These are phyloP conservation scores for Trypanosoma scelopori DNA, from an alignment of 208 protist species.

Conservation along the genomic window DNA sequence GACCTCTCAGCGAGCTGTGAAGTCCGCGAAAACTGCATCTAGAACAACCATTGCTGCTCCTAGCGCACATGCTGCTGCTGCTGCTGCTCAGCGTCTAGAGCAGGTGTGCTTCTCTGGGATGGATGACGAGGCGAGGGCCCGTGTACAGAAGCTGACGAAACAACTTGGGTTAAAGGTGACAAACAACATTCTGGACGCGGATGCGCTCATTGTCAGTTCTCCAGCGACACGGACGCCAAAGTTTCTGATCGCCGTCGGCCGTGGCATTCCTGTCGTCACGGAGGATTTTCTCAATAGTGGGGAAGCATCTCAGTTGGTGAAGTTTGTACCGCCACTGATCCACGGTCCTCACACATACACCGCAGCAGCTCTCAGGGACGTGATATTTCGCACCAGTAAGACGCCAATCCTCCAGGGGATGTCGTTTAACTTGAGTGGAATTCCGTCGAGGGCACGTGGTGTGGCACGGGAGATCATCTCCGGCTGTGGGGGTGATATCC, in stretches of 20 bases:
- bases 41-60: not conserved
- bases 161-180: conserved; percentile 37
- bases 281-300: conserved; percentile 40
- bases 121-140: conserved; percentile 38
- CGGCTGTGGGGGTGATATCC: conserved; percentile 57
- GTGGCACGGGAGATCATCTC: conserved; percentile 69
- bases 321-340: conserved; percentile 45
- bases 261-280: conserved; percentile 73
- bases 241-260: conserved; percentile 78
- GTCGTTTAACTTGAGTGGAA: conserved; percentile 37
- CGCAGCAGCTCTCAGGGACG: conserved; percentile 34
- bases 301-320: conserved; percentile 16
- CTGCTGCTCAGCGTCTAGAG: not conserved
- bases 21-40: not conserved
- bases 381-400: conserved; percentile 38
- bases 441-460: conserved; percentile 40
- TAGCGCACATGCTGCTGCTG: not conserved
- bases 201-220: conserved; percentile 58
- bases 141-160: conserved; percentile 42
- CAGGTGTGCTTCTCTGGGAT: conserved; percentile 71
- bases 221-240: conserved; percentile 80
- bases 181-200: conserved; percentile 57
- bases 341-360: conserved; percentile 58
- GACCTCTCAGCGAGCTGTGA: not conserved
- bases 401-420: conserved; percentile 44